Evolutionary conservation across 176 grass and related monocot genomes (phyloP).

Genomic region (Microstegium vimineum): DNA sequence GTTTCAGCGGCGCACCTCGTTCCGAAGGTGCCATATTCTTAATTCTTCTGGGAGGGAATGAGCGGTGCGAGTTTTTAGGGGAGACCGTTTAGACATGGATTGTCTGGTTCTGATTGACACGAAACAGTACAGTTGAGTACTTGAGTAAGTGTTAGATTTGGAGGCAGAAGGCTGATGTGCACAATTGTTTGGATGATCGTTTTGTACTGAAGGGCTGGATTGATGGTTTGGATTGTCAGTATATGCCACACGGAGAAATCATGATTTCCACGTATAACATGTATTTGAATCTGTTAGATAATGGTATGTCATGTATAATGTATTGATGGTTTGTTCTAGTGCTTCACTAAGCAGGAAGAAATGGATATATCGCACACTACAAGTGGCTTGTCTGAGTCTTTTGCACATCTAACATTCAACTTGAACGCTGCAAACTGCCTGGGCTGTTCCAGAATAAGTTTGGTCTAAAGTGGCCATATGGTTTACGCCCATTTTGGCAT

Average conservation of each 20-base stretch:
- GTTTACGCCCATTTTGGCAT: neutral
- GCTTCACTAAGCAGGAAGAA: neutral
- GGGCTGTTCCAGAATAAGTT: neutral
- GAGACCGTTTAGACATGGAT: neutral
- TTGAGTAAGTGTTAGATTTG: neutral
- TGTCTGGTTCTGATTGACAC: neutral
- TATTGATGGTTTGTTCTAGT: neutral
- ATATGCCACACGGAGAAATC: neutral
- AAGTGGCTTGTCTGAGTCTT: neutral
- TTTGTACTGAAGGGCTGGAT: neutral
- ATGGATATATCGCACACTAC: neutral
- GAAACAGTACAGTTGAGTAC: neutral
- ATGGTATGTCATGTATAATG: neutral
- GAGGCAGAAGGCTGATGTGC: neutral
- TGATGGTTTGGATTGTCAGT: neutral
- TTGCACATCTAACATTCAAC: neutral
- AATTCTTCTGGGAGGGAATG: neutral
- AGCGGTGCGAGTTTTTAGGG: neutral
- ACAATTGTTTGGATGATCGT: constrained; percentile 15
- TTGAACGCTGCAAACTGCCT: neutral
- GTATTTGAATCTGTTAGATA: neutral
- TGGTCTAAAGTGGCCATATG: neutral
- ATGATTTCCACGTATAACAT: neutral
- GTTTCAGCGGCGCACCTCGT: neutral
- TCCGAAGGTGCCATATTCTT: neutral